These are phyloP conservation scores for Microthyrium microscopicum DNA, from an alignment of 2,329 filamentous ascomycete genomes.

Conservation along the genomic window DNA sequence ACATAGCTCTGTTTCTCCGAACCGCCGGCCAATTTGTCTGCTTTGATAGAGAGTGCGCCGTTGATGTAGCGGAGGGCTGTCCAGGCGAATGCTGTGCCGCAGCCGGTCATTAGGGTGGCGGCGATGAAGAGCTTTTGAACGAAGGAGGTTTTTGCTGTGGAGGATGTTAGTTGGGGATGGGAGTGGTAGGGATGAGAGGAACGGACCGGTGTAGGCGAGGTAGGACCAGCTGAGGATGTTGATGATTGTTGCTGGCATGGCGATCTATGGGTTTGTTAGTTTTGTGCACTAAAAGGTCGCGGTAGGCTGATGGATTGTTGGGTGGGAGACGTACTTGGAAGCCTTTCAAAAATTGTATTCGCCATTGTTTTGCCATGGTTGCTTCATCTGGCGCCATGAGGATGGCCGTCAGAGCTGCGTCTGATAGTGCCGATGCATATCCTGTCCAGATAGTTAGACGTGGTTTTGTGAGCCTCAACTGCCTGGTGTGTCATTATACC, in stretches of 20 bases:
- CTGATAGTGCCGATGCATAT: constrained; percentile 4
- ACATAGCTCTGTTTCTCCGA: neutral
- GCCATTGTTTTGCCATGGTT: constrained; percentile 5
- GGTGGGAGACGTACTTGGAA: constrained; percentile 1
- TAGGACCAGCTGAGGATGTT: constrained; percentile 2
- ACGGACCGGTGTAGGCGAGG: constrained; percentile 5
- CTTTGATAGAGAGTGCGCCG: constrained; percentile 4
- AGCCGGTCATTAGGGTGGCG: constrained; percentile 2
- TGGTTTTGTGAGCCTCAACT: too few relatives aligned
- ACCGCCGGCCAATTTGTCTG: constrained; percentile 4
- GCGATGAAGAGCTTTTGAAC: constrained; percentile 1
- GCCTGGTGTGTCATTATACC: neutral
- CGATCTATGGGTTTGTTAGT: constrained; percentile 4
- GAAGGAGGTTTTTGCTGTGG: neutral
- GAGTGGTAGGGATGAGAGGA: neutral
- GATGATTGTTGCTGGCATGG: constrained; percentile 5
- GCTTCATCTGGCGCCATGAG: constrained; percentile 5
- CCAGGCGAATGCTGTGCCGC: constrained; percentile 5
- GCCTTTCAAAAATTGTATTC: constrained; percentile 5
- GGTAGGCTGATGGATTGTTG: too few relatives aligned
- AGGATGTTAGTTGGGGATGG: neutral
- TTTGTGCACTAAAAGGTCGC: too few relatives aligned
- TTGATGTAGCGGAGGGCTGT: constrained; percentile 5
- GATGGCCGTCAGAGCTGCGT: constrained; percentile 3
- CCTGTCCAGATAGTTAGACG: too few relatives aligned